phyloP scores from a whole-genome alignment of 805 yeast species.

The Myxozyma geophila region DNA sequence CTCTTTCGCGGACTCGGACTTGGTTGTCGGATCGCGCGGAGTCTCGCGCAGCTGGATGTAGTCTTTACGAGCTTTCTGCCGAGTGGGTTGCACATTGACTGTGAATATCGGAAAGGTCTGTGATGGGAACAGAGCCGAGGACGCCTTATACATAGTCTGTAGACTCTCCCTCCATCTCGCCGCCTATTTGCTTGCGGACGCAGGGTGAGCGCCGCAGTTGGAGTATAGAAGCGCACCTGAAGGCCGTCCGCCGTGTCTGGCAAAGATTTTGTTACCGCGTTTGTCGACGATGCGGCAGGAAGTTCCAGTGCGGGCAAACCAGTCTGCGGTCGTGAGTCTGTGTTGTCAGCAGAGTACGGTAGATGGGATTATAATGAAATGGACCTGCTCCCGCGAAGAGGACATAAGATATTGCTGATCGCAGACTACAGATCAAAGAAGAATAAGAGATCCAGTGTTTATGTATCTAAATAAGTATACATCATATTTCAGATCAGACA shows the following conservation, averaged over 20 bases:
- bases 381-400: not conserved
- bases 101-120: constrained; percentile 48
- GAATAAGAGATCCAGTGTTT: no score
- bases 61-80: constrained; percentile 41
- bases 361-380: not conserved
- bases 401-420: no score
- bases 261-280: constrained; percentile 40
- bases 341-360: not conserved
- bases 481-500: no score
- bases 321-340: constrained; percentile 45
- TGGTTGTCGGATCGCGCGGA: constrained; percentile 18
- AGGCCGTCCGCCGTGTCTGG: constrained; percentile 49
- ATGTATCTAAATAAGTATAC: no score
- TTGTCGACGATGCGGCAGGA: constrained; percentile 42
- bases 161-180: constrained; percentile 46
- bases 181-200: constrained; percentile 45
- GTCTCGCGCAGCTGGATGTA: constrained; percentile 43
- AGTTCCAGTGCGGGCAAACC: constrained; percentile 40
- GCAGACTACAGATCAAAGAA: no score
- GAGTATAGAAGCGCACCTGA: constrained; percentile 2
- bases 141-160: constrained; percentile 49
- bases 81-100: constrained; percentile 46
- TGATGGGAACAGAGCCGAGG: constrained; percentile 46
- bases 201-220: no score
- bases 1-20: constrained; percentile 20